Conservation (phyloP, 2,329 filamentous ascomycete species). For the Corynespora cassiicola region DNA sequence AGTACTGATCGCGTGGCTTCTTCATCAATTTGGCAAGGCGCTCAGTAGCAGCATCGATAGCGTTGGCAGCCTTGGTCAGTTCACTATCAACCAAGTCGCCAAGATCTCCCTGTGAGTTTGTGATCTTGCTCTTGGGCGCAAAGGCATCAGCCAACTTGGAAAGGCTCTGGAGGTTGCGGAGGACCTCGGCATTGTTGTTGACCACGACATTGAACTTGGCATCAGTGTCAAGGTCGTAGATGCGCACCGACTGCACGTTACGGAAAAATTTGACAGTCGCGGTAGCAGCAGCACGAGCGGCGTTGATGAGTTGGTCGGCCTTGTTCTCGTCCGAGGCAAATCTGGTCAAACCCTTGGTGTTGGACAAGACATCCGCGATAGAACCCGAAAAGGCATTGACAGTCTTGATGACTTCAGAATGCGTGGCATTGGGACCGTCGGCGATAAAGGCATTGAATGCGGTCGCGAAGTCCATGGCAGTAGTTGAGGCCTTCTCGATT, state of each 20-base stretch:
- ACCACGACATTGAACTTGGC: slow-evolving; percentile 98
- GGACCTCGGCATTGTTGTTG: slow-evolving; percentile 94
- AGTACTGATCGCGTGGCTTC: slow-evolving; percentile 94
- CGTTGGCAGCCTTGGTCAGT: slow-evolving; percentile 90
- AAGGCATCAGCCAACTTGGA: slow-evolving; percentile 94
- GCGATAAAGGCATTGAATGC: slow-evolving; percentile 99
- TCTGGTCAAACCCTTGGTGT: slow-evolving; percentile 92
- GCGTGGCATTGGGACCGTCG: slow-evolving; percentile 88
- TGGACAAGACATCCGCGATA: slow-evolving; percentile 91
- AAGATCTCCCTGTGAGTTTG: slow-evolving; percentile 79
- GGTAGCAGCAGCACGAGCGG: slow-evolving; percentile 82
- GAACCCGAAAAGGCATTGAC: slow-evolving; percentile 90
- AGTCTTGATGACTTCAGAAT: slow-evolving; percentile 90
- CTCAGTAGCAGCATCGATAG: slow-evolving; percentile 89
- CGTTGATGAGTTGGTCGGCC: slow-evolving; percentile 81
- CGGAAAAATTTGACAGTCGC: slow-evolving; percentile 96
- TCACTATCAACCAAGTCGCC: slow-evolving; percentile 93
- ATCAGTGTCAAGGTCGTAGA: slow-evolving; percentile 87
- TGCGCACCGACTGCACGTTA: slow-evolving; percentile 87
- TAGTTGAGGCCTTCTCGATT: slow-evolving; percentile 94
- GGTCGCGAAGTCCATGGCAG: slow-evolving; percentile 95
- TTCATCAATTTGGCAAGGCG: slow-evolving; percentile 91
- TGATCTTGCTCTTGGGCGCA: slow-evolving; percentile 86
- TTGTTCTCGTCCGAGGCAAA: slow-evolving; percentile 97
- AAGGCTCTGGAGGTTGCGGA: slow-evolving; percentile 89